Conservation (phyloP, 208 protist species). For the Naegleria gruberi region DNA sequence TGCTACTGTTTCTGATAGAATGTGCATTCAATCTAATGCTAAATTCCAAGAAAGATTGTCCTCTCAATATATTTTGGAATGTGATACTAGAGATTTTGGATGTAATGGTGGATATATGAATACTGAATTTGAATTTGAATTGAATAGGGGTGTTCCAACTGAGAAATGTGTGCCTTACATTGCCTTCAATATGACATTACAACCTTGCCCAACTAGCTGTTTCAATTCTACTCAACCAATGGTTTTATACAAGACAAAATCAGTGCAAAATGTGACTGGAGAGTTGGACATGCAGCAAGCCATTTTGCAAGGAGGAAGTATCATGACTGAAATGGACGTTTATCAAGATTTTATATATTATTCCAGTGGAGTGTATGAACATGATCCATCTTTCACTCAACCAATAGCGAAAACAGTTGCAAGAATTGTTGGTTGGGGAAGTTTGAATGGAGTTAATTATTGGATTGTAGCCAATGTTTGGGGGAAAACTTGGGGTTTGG, state of each 20-base stretch:
- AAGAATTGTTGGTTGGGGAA: not conserved
- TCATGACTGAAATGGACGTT: constrained; percentile 59
- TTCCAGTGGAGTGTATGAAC: not conserved
- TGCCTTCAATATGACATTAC: not conserved
- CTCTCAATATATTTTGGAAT: too few relatives aligned
- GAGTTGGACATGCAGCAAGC: constrained; percentile 55
- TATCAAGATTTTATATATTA: not conserved
- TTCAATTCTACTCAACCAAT: not conserved
- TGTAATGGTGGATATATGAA: too few relatives aligned
- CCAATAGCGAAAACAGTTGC: too few relatives aligned
- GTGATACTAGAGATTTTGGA: too few relatives aligned
- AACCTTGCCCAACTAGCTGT: not conserved
- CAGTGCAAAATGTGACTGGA: not conserved
- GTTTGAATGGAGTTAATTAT: not conserved
- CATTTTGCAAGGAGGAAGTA: constrained; percentile 66
- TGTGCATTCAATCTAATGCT: too few relatives aligned
- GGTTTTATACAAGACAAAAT: not conserved
- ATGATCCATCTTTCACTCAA: too few relatives aligned
- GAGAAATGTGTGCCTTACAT: not conserved
- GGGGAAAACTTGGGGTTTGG: constrained; percentile 37
- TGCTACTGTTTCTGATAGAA: too few relatives aligned
- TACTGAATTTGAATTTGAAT: not conserved
- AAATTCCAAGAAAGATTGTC: too few relatives aligned
- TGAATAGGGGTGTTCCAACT: not conserved
- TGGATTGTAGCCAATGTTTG: not conserved